These are phyloP conservation scores for Limonium bicolor DNA, from an alignment of 148 eudicot genomes.

Conservation along the genomic window DNA sequence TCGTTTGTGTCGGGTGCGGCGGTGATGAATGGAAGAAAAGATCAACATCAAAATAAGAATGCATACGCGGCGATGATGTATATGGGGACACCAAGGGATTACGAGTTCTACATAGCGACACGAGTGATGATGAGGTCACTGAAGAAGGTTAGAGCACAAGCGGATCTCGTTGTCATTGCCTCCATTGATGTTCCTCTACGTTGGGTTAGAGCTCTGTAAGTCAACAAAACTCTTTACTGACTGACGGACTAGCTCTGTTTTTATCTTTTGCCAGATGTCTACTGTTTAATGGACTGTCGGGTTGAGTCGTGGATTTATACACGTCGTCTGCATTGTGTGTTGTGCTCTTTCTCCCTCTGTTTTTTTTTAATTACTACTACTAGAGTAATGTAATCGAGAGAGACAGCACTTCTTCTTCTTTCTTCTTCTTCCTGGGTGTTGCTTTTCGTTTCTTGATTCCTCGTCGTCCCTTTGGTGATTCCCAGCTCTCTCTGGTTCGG, in stretches of 20 bases:
- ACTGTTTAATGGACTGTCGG: too few relatives aligned
- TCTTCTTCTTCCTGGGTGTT: too few relatives aligned
- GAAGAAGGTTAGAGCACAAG: conserved; percentile 3
- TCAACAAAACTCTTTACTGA: neutral
- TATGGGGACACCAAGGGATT: conserved; percentile 5
- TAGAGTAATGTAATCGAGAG: too few relatives aligned
- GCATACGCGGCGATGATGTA: conserved; percentile 7
- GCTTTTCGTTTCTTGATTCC: too few relatives aligned
- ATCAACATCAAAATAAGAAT: neutral
- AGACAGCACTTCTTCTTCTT: too few relatives aligned
- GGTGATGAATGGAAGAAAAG: neutral
- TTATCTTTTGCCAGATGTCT: too few relatives aligned
- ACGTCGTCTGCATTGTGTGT: too few relatives aligned
- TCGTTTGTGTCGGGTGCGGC: conserved; percentile 7
- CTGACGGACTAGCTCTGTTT: neutral
- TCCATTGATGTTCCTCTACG: conserved; percentile 8
- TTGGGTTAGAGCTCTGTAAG: conserved; percentile 10
- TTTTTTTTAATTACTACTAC: too few relatives aligned
- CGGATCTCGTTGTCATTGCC: conserved; percentile 14
- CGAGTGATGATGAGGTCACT: conserved; percentile 6
- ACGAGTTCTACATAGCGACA: conserved; percentile 7
- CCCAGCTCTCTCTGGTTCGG: too few relatives aligned
- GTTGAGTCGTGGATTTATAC: too few relatives aligned
- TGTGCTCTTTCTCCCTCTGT: too few relatives aligned
- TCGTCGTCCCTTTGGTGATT: too few relatives aligned